A percentile compares a stretch with the other conserved stretches of the same genome.
These are phyloP conservation scores for Phytopythium vexans DNA, from an alignment of 352 stramenopile species.

Conservation along the genomic window DNA sequence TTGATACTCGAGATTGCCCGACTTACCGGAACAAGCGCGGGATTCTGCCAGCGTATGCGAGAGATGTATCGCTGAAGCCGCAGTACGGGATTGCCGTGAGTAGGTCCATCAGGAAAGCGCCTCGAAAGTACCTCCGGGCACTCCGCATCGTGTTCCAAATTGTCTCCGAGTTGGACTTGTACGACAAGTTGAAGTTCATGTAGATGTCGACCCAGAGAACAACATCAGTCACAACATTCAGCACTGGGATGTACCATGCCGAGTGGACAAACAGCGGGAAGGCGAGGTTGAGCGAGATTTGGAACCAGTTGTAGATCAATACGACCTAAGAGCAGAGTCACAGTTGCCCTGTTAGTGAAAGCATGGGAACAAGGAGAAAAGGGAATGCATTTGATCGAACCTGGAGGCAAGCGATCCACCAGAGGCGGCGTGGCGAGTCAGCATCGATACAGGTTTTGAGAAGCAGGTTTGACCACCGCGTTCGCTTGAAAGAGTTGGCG, in stretches of 20 bases:
- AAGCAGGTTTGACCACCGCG: constrained; percentile 12
- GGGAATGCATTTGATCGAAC: constrained; percentile 19
- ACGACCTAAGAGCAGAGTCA: constrained; percentile 31
- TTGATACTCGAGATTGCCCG: neutral
- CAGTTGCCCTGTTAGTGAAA: constrained; percentile 2
- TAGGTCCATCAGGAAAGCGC: constrained; percentile 28
- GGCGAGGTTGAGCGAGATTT: constrained; percentile 34
- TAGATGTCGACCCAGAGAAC: constrained; percentile 47
- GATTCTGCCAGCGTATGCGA: constrained; percentile 12
- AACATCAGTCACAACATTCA: constrained; percentile 23
- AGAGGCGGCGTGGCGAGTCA: constrained; percentile 3
- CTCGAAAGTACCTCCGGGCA: constrained; percentile 19
- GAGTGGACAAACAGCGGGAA: constrained; percentile 30
- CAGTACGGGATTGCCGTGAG: constrained; percentile 34
- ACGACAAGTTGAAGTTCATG: constrained; percentile 33
- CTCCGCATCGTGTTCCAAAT: constrained; percentile 22
- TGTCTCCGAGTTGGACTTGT: constrained; percentile 21
- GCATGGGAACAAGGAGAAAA: too few relatives aligned
- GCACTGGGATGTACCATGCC: constrained; percentile 16
- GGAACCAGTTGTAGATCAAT: constrained; percentile 36
- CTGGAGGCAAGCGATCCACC: constrained; percentile 16
- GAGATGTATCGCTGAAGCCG: constrained; percentile 9
- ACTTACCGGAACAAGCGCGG: constrained; percentile 14
- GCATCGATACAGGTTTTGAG: constrained; percentile 15
- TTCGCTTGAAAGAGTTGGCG: neutral